These are phyloP conservation scores for Trichocladium antarcticum DNA, from an alignment of 495 filamentous ascomycete genomes.

Conservation along the genomic window DNA sequence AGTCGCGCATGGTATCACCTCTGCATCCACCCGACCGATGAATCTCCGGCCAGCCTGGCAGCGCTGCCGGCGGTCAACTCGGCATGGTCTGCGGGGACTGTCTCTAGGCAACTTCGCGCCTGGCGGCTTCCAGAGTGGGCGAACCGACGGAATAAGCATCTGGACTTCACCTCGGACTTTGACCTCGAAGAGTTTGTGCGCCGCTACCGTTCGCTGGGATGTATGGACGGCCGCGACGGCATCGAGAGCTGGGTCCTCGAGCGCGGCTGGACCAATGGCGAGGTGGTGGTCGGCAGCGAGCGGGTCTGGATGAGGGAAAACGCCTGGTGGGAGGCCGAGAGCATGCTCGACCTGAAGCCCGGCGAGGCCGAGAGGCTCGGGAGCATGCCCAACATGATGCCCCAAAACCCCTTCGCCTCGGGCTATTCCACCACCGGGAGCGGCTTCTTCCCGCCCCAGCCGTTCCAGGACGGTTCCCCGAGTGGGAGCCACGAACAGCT, in stretches of 20 bases:
- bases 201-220: slow-evolving; percentile 74
- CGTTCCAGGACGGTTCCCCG: slow-evolving; percentile 46
- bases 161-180: slow-evolving; percentile 97
- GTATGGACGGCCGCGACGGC: slow-evolving; percentile 80
- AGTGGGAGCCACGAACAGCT: slow-evolving; percentile 64
- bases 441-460: slow-evolving; percentile 58
- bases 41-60: slow-evolving; percentile 59
- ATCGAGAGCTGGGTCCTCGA: slow-evolving; percentile 93
- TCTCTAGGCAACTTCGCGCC: slow-evolving; percentile 81
- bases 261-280: slow-evolving; percentile 95
- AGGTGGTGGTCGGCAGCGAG: slow-evolving; percentile 80
- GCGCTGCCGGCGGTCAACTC: slow-evolving; percentile 48
- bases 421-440: slow-evolving; percentile 55
- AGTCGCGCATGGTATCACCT: slow-evolving; percentile 95
- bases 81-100: slow-evolving; percentile 80
- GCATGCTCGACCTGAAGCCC: slow-evolving; percentile 86
- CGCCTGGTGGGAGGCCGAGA: slow-evolving; percentile 97
- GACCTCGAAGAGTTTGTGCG: slow-evolving; percentile 82
- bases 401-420: slow-evolving; percentile 41
- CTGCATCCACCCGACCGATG: slow-evolving; percentile 82
- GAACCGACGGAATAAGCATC: slow-evolving; percentile 76
- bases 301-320: slow-evolving; percentile 91
- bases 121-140: slow-evolving; percentile 96
- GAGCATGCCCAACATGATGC: slow-evolving; percentile 41
- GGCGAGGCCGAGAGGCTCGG: slow-evolving; percentile 31